Conservation (phyloP, 345 rosid genomes). For the Carallia brachiata region DNA sequence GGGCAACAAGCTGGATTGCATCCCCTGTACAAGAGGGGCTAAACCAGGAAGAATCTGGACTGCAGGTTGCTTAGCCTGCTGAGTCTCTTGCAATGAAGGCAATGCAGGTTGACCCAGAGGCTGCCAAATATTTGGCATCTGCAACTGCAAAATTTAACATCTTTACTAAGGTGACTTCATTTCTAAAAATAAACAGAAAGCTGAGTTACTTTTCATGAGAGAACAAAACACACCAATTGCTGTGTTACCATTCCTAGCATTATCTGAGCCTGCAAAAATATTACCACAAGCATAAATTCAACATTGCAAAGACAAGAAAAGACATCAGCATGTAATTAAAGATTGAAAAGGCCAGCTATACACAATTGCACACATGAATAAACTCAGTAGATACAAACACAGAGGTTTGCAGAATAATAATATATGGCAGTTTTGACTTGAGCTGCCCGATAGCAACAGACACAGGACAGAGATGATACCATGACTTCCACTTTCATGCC, state of each 20-base stretch:
- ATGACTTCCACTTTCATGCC: too few species aligned
- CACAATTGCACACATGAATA: too few species aligned
- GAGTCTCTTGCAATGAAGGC: slow-evolving; percentile 32
- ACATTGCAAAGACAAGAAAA: too few species aligned
- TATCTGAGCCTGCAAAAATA: slow-evolving; percentile 70
- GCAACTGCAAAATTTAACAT: slow-evolving; percentile 52
- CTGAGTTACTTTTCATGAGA: slow-evolving; percentile 5
- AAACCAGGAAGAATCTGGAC: slow-evolving; percentile 42
- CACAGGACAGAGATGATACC: too few species aligned
- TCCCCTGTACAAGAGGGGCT: slow-evolving; percentile 51
- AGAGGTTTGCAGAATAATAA: too few species aligned
- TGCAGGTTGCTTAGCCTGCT: slow-evolving; percentile 40
- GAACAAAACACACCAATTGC: slow-evolving; percentile 62
- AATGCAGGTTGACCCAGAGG: slow-evolving; percentile 45
- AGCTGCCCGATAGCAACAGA: too few species aligned
- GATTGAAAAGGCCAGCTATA: too few species aligned
- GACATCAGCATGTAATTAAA: too few species aligned
- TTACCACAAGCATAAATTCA: background rate
- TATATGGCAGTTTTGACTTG: too few species aligned
- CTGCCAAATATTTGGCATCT: slow-evolving; percentile 66
- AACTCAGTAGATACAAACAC: too few species aligned
- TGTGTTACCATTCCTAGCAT: slow-evolving; percentile 81
- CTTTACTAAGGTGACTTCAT: slow-evolving; percentile 9
- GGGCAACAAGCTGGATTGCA: slow-evolving; percentile 39
- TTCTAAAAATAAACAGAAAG: slow-evolving; percentile 13